Percentiles rank a stretch among this genome's conserved stretches.
These are phyloP conservation scores for Ustulina deusta DNA, from an alignment of 2,329 filamentous ascomycete species.

Conservation along the genomic window DNA sequence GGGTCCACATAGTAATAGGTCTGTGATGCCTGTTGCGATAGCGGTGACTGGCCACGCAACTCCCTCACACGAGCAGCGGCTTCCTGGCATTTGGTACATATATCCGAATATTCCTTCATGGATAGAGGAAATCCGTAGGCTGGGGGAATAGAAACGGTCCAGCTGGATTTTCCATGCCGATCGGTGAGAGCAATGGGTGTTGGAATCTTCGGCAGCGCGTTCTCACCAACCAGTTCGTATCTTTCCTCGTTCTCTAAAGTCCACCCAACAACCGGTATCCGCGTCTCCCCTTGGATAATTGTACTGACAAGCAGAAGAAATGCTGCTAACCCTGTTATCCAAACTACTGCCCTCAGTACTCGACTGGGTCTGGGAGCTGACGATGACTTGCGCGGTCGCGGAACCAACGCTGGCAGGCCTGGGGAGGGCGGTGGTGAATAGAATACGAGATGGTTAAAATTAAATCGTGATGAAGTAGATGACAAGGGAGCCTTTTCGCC, in stretches of 20 bases:
- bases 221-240: constrained; percentile 75
- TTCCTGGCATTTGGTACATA: constrained; percentile 75
- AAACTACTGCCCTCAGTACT: constrained; percentile 67
- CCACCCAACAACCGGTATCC: constrained; percentile 55
- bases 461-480: constrained; percentile 72
- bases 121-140: constrained; percentile 74
- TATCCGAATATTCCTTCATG: constrained; percentile 73
- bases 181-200: constrained; percentile 79
- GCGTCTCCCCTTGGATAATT: constrained; percentile 50
- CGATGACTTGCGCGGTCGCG: constrained; percentile 72
- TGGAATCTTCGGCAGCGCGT: constrained; percentile 76
- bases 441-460: constrained; percentile 75
- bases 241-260: constrained; percentile 56
- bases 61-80: constrained; percentile 70
- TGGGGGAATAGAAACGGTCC: constrained; percentile 84
- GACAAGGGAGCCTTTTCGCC: constrained; percentile 67
- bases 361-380: constrained; percentile 68
- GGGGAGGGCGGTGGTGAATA: constrained; percentile 75
- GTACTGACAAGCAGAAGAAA: constrained; percentile 63
- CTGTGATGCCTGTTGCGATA: constrained; percentile 59
- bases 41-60: constrained; percentile 57
- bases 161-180: constrained; percentile 72
- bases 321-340: constrained; percentile 62
- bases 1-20: constrained; percentile 72
- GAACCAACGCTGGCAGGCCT: constrained; percentile 74